Base-by-base conservation (phyloP, 2,329 filamentous ascomycete genomes). In the Clarireedia hainanense region DNA sequence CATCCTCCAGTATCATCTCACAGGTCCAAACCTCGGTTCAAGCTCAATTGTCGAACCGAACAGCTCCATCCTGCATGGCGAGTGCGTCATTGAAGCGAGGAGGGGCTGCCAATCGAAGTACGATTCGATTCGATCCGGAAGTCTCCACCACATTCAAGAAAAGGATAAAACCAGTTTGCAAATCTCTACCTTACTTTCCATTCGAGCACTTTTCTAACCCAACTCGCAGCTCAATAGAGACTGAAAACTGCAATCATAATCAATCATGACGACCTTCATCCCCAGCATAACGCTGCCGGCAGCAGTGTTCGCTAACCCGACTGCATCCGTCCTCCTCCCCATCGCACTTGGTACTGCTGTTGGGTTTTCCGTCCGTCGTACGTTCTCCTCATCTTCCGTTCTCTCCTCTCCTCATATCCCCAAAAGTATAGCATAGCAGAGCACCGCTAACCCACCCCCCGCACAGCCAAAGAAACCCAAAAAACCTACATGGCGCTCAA, bases 231-330 rank as follows among this genome's bases (percentile, higher is more conserved):
- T 17, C 6, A 46, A 37, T 12, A 4, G 14, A 34, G 42, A 12
- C 5, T 6, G 9, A 14, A 51, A 30, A 30, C 37, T 4, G 12
- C 23, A 20, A 20, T 20, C 20, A 20, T 3, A 20, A 20, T 20
- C 34, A 20, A 78, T 59, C 46, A 95, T 94, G 89, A 91, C 88
- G 10, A 84, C 88, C 60, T 86, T 87, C 70, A 82, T 94, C 58
- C 84, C 88, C n/a, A 84, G 82, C 40, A 73, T 95, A 61, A 91
- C 88, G 23, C 77, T 95, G 17, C 89, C 90, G 2, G 74, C 78
- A 47, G 75, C 80, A 62, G 72, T 91, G 61, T 91, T 95, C 70
- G 78, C 83, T 66, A 84, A 81, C 68, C 83, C 88, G 4, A 84
- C 88, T 6, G 77, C 81, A 27, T 87, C 89, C 17, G 81, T 94